A percentile compares a stretch with the other conserved stretches of the same genome.
These are phyloP conservation scores for Metarhizium brunneum DNA, from an alignment of 2,329 filamentous ascomycete species.

Conservation along the genomic window DNA sequence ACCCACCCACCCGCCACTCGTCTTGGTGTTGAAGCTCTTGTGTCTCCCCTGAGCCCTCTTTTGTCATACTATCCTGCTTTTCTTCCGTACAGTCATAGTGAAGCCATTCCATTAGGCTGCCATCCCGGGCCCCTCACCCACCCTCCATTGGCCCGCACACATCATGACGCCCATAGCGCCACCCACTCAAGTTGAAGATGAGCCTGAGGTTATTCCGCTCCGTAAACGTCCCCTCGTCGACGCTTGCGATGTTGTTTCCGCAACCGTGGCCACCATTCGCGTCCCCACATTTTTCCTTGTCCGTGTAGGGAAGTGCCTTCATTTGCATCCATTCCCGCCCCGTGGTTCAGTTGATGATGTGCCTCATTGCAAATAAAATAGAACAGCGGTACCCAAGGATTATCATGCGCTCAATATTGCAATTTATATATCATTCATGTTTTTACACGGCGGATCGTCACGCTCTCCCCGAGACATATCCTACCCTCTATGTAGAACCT, in stretches of 20 bases:
- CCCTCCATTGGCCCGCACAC: background rate
- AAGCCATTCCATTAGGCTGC: background rate
- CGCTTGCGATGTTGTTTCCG: slow-evolving; percentile 1
- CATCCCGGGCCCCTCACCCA: background rate
- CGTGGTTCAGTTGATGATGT: background rate
- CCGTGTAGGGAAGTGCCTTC: background rate
- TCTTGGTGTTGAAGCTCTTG: background rate
- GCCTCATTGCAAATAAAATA: background rate
- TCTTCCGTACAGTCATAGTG: background rate
- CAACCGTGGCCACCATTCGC: background rate
- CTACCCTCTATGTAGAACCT: background rate
- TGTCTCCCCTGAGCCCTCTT: background rate
- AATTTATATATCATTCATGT: slow-evolving; percentile 1
- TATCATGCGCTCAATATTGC: background rate
- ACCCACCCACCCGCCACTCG: background rate
- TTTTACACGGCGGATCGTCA: background rate
- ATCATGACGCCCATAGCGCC: background rate
- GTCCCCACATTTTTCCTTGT: background rate
- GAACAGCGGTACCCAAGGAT: background rate
- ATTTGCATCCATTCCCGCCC: background rate
- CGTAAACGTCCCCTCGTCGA: background rate
- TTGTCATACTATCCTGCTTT: background rate
- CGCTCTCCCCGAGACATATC: background rate
- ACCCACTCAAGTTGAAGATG: background rate
- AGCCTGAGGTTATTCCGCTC: slow-evolving; percentile 1